Base-by-base conservation (phyloP, 208 protist genomes). In the Plasmodiophora brassicae region DNA sequence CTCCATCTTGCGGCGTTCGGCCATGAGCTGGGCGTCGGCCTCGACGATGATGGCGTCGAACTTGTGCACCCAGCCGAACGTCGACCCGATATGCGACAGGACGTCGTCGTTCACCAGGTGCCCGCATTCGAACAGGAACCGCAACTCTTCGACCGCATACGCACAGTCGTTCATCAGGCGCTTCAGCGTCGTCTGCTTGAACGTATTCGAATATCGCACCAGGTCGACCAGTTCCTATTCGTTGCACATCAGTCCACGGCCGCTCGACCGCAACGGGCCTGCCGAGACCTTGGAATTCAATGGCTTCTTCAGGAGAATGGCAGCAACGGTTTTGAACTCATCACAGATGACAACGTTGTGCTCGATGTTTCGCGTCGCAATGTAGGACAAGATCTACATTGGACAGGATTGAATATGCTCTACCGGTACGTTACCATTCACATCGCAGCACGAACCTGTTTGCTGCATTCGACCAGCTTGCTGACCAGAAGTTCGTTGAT, bases 101-200 rank as follows among this genome's bases (percentile, higher is more conserved):
- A 78, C 65, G 32, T 78, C 65, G 41, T 78, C 65, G 41, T 78
- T 78, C 32, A 78, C 65, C 10, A 78, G 65, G n/a, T 78, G 65
- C 5, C 41, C 65, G 65, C 65, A 78, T 36, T 78, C 65, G n/a
- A 78, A 78, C 41, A 78, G n/a, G n/a, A 78, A 78, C 65, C 65
- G 65, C n/a, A 78, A 32, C n/a, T 78, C 65, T 44, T 78, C 65
- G n/a, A 38, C 65, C 5, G 65, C 32, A 32, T 78, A 44, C 5
- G 14, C n/a, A 78, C 65, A 78, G n/a, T 78, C 65, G 65, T 32
- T 78, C 65, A 78, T 14, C 5, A 78, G n/a, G 5, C 65, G 65
- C n/a, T 78, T 78, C n/a, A 78, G 41, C n/a, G 65, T 78, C 5
- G 65, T 78, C n/a, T 78, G 65, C n/a, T 78, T 78, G 41, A 78